phyloP scores from a whole-genome alignment of 768 basidiomycete genomes.

The Psilocybe cyanescens region DNA sequence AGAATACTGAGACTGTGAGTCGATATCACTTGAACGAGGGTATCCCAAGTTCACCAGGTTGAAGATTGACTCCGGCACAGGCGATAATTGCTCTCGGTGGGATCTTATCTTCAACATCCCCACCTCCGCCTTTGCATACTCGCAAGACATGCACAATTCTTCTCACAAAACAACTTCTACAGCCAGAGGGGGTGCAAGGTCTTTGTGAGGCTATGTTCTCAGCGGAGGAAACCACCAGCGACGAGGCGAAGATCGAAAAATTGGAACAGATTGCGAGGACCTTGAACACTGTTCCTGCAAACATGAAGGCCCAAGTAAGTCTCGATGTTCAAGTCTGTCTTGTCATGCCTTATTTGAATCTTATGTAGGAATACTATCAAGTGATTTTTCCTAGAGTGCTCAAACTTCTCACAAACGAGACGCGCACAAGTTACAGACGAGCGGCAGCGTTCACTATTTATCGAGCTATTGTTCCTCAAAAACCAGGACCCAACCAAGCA shows the following conservation, averaged over 20 bases:
- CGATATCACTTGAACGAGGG: constrained; percentile 14
- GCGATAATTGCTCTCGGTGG: constrained; percentile 66
- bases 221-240: constrained; percentile 52
- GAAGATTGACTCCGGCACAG: constrained; percentile 67
- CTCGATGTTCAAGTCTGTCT: neutral
- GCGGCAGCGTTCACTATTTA: constrained; percentile 74
- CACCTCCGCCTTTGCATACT: constrained; percentile 50
- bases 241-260: constrained; percentile 65
- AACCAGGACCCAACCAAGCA: constrained; percentile 26
- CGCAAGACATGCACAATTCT: constrained; percentile 63
- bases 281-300: constrained; percentile 63
- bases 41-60: constrained; percentile 19
- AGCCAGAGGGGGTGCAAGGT: constrained; percentile 71
- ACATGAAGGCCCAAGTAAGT: constrained; percentile 58
- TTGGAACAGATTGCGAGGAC: constrained; percentile 73
- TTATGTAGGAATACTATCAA: constrained; percentile 61
- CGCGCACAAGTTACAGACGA: constrained; percentile 51
- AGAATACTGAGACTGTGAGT: constrained; percentile 68
- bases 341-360: neutral
- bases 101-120: constrained; percentile 50
- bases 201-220: constrained; percentile 73
- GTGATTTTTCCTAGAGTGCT: constrained; percentile 59
- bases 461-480: constrained; percentile 55
- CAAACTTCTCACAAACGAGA: constrained; percentile 46
- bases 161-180: constrained; percentile 71